Percentiles rank a stretch among this genome's conserved stretches.
Conservation (phyloP, 192 early-diverging fungal species). For the Borealophlyctis nickersoniae region DNA sequence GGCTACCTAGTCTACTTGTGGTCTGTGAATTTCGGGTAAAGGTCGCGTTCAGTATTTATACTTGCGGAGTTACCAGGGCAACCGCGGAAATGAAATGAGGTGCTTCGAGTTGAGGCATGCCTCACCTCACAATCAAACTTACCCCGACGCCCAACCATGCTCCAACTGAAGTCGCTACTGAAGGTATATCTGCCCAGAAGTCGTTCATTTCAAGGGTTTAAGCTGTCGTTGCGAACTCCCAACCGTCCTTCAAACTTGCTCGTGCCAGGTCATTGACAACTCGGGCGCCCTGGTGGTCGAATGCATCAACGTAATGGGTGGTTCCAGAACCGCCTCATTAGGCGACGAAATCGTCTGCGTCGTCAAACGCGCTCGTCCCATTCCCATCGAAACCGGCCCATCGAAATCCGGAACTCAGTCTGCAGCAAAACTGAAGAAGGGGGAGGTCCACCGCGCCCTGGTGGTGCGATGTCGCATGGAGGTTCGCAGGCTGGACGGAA, state of each 20-base stretch:
- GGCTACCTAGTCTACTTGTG: too few relatives aligned
- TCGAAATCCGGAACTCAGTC: constrained; percentile 23
- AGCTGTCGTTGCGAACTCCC: too few relatives aligned
- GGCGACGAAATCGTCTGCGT: constrained; percentile 94
- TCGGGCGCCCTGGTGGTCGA: constrained; percentile 89
- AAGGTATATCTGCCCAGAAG: too few relatives aligned
- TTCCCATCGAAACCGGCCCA: constrained; percentile 38
- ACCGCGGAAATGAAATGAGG: too few relatives aligned
- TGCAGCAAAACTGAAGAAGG: constrained; percentile 80
- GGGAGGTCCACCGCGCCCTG: constrained; percentile 87
- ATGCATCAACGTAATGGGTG: constrained; percentile 89
- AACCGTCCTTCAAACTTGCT: too few relatives aligned
- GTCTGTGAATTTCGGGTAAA: too few relatives aligned
- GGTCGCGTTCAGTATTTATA: too few relatives aligned
- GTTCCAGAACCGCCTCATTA: constrained; percentile 34
- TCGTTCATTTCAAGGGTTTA: too few relatives aligned
- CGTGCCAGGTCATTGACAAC: constrained; percentile 88
- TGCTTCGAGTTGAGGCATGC: too few relatives aligned
- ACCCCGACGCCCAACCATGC: too few relatives aligned
- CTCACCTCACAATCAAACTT: too few relatives aligned
- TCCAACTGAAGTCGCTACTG: not conserved
- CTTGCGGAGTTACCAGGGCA: too few relatives aligned
- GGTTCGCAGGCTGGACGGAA: constrained; percentile 84
- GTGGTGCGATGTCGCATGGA: constrained; percentile 89
- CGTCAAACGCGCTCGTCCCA: constrained; percentile 88